A percentile compares a stretch with the other conserved stretches of the same genome.
phyloP scores from a whole-genome alignment of 2,329 filamentous ascomycete species.

The Colletotrichum truncatum region DNA sequence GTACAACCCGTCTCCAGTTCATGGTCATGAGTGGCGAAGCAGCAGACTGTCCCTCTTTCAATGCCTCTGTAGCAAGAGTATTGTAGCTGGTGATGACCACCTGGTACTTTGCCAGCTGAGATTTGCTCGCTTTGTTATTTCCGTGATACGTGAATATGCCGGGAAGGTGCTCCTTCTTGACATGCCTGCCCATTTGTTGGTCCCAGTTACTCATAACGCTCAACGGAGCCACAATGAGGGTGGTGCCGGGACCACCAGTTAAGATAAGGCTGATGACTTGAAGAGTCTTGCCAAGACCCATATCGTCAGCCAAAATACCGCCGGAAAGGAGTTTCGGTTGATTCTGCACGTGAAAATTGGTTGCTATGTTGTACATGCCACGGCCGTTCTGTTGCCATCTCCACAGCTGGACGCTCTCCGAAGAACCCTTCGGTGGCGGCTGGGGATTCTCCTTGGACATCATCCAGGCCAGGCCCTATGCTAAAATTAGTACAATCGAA shows the following conservation, averaged over 20 bases:
- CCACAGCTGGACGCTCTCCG: slow-evolving; percentile 80
- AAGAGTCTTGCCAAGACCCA: slow-evolving; percentile 91
- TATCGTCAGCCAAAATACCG: slow-evolving; percentile 90
- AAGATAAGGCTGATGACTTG: slow-evolving; percentile 85
- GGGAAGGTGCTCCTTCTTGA: slow-evolving; percentile 69
- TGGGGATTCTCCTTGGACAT: slow-evolving; percentile 76
- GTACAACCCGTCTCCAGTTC: slow-evolving; percentile 80
- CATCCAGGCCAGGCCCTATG: slow-evolving; percentile 83
- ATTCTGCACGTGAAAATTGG: slow-evolving; percentile 68
- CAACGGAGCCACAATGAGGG: slow-evolving; percentile 83
- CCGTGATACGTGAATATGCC: slow-evolving; percentile 82
- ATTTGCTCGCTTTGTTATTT: slow-evolving; percentile 60
- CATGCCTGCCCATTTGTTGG: slow-evolving; percentile 79
- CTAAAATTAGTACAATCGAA: neutral
- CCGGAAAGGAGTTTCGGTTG: slow-evolving; percentile 76
- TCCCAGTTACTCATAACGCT: slow-evolving; percentile 93
- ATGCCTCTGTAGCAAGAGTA: slow-evolving; percentile 71
- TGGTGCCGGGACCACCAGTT: slow-evolving; percentile 64
- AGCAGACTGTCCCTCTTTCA: neutral
- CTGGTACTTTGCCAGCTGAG: slow-evolving; percentile 72
- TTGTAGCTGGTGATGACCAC: slow-evolving; percentile 89
- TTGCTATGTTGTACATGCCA: slow-evolving; percentile 74
- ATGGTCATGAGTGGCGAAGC: slow-evolving; percentile 49
- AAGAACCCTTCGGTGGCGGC: slow-evolving; percentile 66
- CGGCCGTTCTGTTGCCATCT: slow-evolving; percentile 57